Conservation (phyloP, 106 monocot species). For the Narthecium ossifragum region DNA sequence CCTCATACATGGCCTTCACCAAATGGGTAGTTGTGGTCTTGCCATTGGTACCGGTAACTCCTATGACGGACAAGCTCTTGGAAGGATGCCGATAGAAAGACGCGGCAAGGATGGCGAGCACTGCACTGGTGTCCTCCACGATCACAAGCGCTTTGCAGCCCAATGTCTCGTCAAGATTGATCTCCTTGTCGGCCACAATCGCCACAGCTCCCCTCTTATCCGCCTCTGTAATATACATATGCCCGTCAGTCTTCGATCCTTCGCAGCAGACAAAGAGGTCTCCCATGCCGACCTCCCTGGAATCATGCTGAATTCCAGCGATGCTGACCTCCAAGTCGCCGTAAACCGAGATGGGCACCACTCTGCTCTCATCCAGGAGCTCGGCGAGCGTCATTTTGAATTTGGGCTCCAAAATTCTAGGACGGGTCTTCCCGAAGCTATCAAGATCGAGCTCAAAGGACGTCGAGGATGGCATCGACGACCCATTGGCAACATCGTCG, state of each 20-base stretch:
- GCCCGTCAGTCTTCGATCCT: conserved; percentile 34
- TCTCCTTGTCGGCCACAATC: conserved; percentile 69
- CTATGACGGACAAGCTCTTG: conserved; percentile 63
- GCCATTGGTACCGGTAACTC: conserved; percentile 68
- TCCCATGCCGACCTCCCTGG: conserved; percentile 61
- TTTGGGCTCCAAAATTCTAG: conserved; percentile 50
- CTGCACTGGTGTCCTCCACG: conserved; percentile 65
- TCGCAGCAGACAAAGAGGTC: conserved; percentile 72
- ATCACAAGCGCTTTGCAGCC: conserved; percentile 82
- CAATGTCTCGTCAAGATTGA: conserved; percentile 68
- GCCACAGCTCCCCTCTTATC: conserved; percentile 92
- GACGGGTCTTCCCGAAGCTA: conserved; percentile 27
- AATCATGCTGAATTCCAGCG: conserved; percentile 76
- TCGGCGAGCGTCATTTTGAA: conserved; percentile 78
- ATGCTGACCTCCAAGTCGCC: conserved; percentile 73
- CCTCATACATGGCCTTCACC: conserved; percentile 83
- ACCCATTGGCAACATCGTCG: background rate
- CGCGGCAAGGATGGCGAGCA: conserved; percentile 58
- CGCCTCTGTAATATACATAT: conserved; percentile 56
- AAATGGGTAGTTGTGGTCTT: conserved; percentile 64
- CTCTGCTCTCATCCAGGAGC: conserved; percentile 79
- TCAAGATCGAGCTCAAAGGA: conserved; percentile 61
- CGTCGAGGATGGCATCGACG: background rate
- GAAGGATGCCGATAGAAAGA: conserved; percentile 75
- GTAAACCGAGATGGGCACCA: conserved; percentile 72